Conservation (phyloP, 2,329 filamentous ascomycete genomes). For the Cercospora nicotianae region DNA sequence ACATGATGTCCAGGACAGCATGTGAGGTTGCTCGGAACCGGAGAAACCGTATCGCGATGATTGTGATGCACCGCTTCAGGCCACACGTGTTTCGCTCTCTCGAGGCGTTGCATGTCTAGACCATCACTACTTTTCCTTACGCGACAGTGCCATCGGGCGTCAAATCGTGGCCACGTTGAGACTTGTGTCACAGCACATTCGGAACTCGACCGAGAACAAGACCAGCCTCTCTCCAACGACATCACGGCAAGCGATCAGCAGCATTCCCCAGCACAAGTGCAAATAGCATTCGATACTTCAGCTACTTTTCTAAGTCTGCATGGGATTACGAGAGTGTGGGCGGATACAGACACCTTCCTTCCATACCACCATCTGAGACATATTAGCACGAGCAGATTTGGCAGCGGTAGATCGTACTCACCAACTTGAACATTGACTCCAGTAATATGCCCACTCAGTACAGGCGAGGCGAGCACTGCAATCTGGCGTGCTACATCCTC, state of each 20-base stretch:
- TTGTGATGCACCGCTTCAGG: background rate
- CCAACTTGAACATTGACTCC: slow-evolving; percentile 31
- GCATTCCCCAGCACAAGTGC: background rate
- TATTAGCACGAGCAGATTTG: background rate
- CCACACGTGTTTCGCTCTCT: background rate
- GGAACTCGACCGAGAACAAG: background rate
- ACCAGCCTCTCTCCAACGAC: background rate
- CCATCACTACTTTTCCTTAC: background rate
- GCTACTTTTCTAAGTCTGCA: background rate
- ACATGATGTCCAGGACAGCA: background rate
- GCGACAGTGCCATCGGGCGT: no score
- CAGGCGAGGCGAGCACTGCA: slow-evolving; percentile 32
- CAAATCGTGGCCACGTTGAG: no score
- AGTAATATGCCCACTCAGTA: slow-evolving; percentile 34
- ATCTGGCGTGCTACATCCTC: slow-evolving; percentile 36
- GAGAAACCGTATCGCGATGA: background rate
- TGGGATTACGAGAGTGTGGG: background rate
- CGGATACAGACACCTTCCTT: slow-evolving; percentile 32
- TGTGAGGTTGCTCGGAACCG: slow-evolving; percentile 1
- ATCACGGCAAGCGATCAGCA: background rate
- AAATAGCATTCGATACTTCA: background rate
- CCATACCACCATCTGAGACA: slow-evolving; percentile 36
- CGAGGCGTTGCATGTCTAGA: background rate
- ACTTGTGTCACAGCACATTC: background rate
- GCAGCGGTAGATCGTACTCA: slow-evolving; percentile 6